Evolutionary conservation across 2,329 filamentous ascomycete species (phyloP).

Genomic region (Aspergillus sojae): DNA sequence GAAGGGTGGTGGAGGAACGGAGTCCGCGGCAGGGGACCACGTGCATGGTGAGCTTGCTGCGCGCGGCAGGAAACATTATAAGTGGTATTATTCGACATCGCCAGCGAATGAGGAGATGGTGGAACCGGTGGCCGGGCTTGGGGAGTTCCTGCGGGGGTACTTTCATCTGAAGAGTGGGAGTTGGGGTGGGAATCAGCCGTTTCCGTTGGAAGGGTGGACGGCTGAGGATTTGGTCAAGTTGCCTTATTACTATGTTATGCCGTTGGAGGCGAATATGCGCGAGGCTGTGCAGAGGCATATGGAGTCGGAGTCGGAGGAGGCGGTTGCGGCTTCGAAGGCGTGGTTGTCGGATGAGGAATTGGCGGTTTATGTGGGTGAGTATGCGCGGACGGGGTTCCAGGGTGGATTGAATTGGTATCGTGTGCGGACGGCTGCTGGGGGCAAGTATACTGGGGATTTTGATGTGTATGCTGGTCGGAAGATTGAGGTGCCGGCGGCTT

Average conservation of each 20-base stretch:
- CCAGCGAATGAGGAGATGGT: conserved; percentile 42
- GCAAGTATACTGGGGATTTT: conserved; percentile 52
- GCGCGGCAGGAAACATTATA: conserved; percentile 68
- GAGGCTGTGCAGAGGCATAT: conserved; percentile 59
- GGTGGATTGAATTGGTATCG: conserved; percentile 70
- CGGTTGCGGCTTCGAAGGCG: conserved; percentile 38
- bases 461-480: conserved; percentile 62
- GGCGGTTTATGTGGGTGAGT: conserved; percentile 63
- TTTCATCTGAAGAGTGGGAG: conserved; percentile 69
- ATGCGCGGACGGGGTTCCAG: conserved; percentile 64
- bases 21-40: conserved; percentile 37
- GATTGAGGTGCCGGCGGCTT: conserved; percentile 63
- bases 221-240: conserved; percentile 61
- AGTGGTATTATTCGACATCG: conserved; percentile 57
- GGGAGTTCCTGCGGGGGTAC: conserved; percentile 66
- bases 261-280: conserved; percentile 59
- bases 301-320: conserved; percentile 47
- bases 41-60: conserved; percentile 60
- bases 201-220: conserved; percentile 57
- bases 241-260: conserved; percentile 72
- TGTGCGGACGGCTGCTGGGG: conserved; percentile 55
- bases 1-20: conserved; percentile 13
- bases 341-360: conserved; percentile 66
- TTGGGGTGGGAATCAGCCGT: conserved; percentile 59
- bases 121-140: conserved; percentile 51